Base-by-base conservation (phyloP, 371 early-diverging fungal genomes). In the Mortierella sp. region DNA sequence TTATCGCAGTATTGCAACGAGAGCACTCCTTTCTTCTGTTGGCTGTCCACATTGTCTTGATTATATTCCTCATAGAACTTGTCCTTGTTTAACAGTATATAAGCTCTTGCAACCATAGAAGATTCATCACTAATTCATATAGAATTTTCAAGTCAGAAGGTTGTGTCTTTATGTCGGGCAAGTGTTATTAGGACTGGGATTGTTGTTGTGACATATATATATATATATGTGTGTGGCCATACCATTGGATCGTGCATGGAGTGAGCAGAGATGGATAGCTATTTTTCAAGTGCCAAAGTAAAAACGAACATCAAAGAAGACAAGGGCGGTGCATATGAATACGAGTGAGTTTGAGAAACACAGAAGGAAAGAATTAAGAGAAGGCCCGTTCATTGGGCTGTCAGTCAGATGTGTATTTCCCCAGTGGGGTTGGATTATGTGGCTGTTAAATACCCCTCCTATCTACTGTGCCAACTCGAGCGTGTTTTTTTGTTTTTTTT, bases 181-280 rank as follows among this genome's bases (percentile, higher is more conserved):
- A 63, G 28, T 73, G 67, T 28, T 67, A 63, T 48, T 28, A 63
- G n/a, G 74, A 73, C 40, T 67, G 58, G 8, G 67, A 67, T 2
- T 73, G 74, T 50, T 73, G 67, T 6, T 67, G 74, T 9, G 74
- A 67, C 15, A 66, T n/a, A 13, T 67, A 28, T 28, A 28, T 1
- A 68, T 40, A 67, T 8, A 66, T n/a, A 13, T 67, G 2, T 28
- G 2, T 1, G 74, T 40, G 67, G 67, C 50, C 7, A 22, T 21
- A 58, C 36, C 19, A 67, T 73, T n/a, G 38, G 55, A 11, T 73
- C 74, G 21, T 73, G 74, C 33, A 50, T 59, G 28, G 55, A 55
- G 28, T 55, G 28, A 55, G 16, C 10, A 52, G 9, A 19, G n/a
- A 5, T 0, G 21, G 19, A 50, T 55, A 67, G 58, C 33, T 28